Percentiles rank a stretch among this genome's conserved stretches.
These are phyloP conservation scores for Canavalia ensiformis DNA, from an alignment of 306 rosid genomes.

Conservation along the genomic window DNA sequence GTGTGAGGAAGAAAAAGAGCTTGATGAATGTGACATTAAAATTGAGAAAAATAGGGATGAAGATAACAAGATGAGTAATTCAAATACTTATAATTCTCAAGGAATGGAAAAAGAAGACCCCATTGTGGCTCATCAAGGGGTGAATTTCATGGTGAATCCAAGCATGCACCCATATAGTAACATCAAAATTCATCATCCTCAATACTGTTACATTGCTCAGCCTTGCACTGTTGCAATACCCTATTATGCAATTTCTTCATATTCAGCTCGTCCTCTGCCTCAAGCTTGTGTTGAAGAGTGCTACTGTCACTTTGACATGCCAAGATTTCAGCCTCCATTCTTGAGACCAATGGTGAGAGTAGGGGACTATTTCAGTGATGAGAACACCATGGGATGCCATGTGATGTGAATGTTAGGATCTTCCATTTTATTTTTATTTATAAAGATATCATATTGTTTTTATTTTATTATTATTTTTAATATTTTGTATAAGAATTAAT, in stretches of 20 bases:
- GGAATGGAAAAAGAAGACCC: slow-evolving; percentile 12
- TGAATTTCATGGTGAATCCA: slow-evolving; percentile 43
- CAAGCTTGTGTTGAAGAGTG: slow-evolving; percentile 33
- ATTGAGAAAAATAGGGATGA: slow-evolving; percentile 40
- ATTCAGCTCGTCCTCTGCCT: slow-evolving; percentile 30
- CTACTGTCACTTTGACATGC: slow-evolving; percentile 17
- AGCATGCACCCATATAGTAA: neutral
- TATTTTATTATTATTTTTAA: too few relatives aligned
- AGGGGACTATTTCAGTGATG: slow-evolving; percentile 59
- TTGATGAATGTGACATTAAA: neutral
- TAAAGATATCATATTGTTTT: too few relatives aligned
- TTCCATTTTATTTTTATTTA: too few relatives aligned
- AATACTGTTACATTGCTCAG: slow-evolving; percentile 45
- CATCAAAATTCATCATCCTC: slow-evolving; percentile 30
- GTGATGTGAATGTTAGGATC: slow-evolving; percentile 48
- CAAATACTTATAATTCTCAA: neutral
- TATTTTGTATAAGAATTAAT: too few relatives aligned
- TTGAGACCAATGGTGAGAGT: slow-evolving; percentile 41
- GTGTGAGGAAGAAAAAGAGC: slow-evolving; percentile 19
- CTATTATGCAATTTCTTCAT: slow-evolving; percentile 43
- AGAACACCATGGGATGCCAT: slow-evolving; percentile 55
- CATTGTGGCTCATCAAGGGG: neutral
- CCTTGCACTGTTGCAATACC: slow-evolving; percentile 50
- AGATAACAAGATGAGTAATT: neutral
- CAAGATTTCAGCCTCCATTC: slow-evolving; percentile 37